Percentiles rank a stretch among this genome's conserved stretches.
Conservation (phyloP, 2,329 filamentous ascomycete species). For the Triangularia setosa region DNA sequence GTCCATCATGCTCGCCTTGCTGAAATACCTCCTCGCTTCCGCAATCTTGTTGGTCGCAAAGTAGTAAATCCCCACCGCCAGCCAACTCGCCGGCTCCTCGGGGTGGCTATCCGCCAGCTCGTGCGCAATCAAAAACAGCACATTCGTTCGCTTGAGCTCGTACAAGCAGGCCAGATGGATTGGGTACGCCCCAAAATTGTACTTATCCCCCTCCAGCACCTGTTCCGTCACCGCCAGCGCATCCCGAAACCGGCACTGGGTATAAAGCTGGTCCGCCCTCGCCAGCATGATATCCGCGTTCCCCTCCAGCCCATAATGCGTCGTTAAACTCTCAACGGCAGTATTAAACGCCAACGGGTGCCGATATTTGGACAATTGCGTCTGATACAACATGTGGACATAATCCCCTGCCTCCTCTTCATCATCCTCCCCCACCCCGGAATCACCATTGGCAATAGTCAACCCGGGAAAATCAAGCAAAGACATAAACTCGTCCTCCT, state of each 20-base stretch:
- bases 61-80: conserved; percentile 95
- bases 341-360: conserved; percentile 78
- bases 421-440: conserved; percentile 45
- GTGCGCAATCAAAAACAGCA: conserved; percentile 87
- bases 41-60: conserved; percentile 83
- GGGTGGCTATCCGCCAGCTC: conserved; percentile 89
- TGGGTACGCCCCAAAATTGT: conserved; percentile 85
- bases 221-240: conserved; percentile 78
- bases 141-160: conserved; percentile 81
- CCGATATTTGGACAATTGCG: conserved; percentile 89
- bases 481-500: conserved; percentile 86
- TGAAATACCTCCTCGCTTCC: conserved; percentile 92
- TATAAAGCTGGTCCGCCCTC: conserved; percentile 86
- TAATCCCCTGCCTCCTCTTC: conserved; percentile 77
- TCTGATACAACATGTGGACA: conserved; percentile 93
- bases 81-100: conserved; percentile 85
- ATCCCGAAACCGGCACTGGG: conserved; percentile 88
- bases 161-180: conserved; percentile 88
- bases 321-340: conserved; percentile 85
- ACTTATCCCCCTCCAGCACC: conserved; percentile 78
- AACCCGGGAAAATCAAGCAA: conserved; percentile 88
- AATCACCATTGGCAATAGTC: too few species aligned
- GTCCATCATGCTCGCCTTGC: conserved; percentile 95
- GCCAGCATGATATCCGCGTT: conserved; percentile 91
- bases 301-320: conserved; percentile 80